Conservation (phyloP, 23 red algal species). For the Chondrus crispus region DNA sequence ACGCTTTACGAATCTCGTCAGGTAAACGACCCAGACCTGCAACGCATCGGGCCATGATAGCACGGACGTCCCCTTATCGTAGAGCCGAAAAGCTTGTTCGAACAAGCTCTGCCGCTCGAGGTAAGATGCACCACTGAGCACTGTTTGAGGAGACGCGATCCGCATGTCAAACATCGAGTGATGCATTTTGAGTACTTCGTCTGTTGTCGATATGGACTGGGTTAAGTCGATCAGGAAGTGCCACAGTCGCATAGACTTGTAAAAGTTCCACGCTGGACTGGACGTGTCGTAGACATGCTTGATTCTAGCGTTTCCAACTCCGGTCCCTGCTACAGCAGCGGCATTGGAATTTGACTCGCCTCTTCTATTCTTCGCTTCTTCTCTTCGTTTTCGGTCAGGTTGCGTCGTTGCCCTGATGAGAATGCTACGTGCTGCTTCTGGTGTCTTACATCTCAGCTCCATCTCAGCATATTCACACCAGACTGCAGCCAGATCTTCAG, state of each 20-base stretch:
- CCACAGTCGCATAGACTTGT: constrained; percentile 70
- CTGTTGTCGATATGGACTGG: constrained; percentile 36
- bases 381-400: constrained; percentile 8
- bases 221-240: constrained; percentile 59
- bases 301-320: constrained; percentile 46
- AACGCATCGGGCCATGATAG: constrained; percentile 67
- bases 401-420: constrained; percentile 48
- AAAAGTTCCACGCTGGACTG: constrained; percentile 41
- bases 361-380: constrained; percentile 9
- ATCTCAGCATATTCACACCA: constrained; percentile 81
- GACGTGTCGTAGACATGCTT: constrained; percentile 40
- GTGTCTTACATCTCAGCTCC: constrained; percentile 57
- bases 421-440: constrained; percentile 25
- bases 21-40: constrained; percentile 65
- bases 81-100: constrained; percentile 69
- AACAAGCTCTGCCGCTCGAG: constrained; percentile 61
- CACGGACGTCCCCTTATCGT: constrained; percentile 48
- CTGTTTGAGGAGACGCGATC: constrained; percentile 48
- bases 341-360: constrained; percentile 12
- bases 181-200: constrained; percentile 43
- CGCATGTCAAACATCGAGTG: constrained; percentile 67
- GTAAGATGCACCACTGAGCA: constrained; percentile 59
- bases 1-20: constrained; percentile 57
- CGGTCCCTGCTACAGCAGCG: constrained; percentile 6
- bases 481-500: constrained; percentile 77